Evolutionary conservation across 306 rosid species (phyloP), one percentile per base, ranked within the genome.

Genomic region (Sophora flavescens): DNA sequence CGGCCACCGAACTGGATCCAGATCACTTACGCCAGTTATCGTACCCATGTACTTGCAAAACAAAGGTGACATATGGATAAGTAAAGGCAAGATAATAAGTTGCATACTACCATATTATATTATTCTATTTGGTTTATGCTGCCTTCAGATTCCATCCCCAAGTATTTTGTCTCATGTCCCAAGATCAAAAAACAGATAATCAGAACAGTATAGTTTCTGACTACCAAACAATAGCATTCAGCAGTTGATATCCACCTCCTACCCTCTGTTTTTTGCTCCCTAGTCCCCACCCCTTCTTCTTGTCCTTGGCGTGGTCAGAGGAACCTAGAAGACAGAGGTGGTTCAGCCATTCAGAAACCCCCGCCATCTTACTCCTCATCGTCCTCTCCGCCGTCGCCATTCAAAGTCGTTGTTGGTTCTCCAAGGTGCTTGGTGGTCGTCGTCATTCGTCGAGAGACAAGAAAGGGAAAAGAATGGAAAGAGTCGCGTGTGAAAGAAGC

Each of bases 11-110:
- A 89, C 94, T 63, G 90, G 74, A 80, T 93, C 96, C 81, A 90
- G 72, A 76, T 93, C 98, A 81, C 89, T 87, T 82, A 93, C 87
- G 81, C 96, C 98, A 63, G 96, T 93, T 83, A 93, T 93, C 0
- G 98, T 93, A 82, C 98, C 97, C 98, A 93, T 90, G 91, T 93
- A 93, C 89, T 96, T 93, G 70, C 73, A 72, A 52, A 58, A 75
- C 32, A 68, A 47, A 80, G 51, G 51, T 42, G 7, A 57, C 16
- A 61, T 7, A 38, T 15, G 16, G 53, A 60, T 76, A 47, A 68
- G 78, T 56, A 76, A 60, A 76, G 45, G 61, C 32, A 63, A 60
- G 36, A 57, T 6, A 41, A 28, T 6, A 44, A 4, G 11, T 3
- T 13, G 30, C 44, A 61, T 32, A 15, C 65, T 14, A 68, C 69